A percentile compares a stretch with the other conserved stretches of the same genome.
These are phyloP conservation scores for Sicyos baderoa DNA, from an alignment of 306 rosid genomes.

Conservation along the genomic window DNA sequence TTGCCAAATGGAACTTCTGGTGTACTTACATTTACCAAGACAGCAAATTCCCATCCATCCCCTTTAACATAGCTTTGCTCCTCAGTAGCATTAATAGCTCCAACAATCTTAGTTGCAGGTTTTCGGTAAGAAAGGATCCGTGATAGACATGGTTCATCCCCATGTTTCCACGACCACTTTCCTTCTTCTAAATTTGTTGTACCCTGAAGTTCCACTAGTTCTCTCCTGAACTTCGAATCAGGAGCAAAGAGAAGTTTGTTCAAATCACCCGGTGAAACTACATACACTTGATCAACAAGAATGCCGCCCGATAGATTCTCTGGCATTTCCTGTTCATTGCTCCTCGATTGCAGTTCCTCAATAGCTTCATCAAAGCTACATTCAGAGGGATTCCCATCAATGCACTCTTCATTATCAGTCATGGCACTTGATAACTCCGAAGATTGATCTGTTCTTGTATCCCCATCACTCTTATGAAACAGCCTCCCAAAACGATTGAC, in stretches of 20 bases:
- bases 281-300: slow-evolving; percentile 54
- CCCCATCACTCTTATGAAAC: slow-evolving; percentile 53
- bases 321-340: slow-evolving; percentile 43
- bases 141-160: slow-evolving; percentile 43
- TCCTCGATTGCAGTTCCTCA: slow-evolving; percentile 39
- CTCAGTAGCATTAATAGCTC: slow-evolving; percentile 59
- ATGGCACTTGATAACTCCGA: slow-evolving; percentile 41
- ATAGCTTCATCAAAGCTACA: slow-evolving; percentile 60
- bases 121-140: slow-evolving; percentile 51
- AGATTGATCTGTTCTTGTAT: slow-evolving; percentile 29
- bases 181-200: slow-evolving; percentile 55
- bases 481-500: slow-evolving; percentile 42
- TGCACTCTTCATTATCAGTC: slow-evolving; percentile 48
- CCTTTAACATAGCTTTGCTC: slow-evolving; percentile 69
- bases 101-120: slow-evolving; percentile 58
- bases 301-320: slow-evolving; percentile 60
- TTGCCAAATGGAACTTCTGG: slow-evolving; percentile 86
- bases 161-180: slow-evolving; percentile 62
- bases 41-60: slow-evolving; percentile 46
- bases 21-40: slow-evolving; percentile 46
- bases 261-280: slow-evolving; percentile 39
- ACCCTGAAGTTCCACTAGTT: slow-evolving; percentile 54
- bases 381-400: slow-evolving; percentile 31
- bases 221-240: slow-evolving; percentile 54
- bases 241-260: slow-evolving; percentile 60